Percentiles rank a stretch among this genome's conserved stretches.
Conservation (phyloP, 1,284 basidiomycete species). For the Puccinia horiana region DNA sequence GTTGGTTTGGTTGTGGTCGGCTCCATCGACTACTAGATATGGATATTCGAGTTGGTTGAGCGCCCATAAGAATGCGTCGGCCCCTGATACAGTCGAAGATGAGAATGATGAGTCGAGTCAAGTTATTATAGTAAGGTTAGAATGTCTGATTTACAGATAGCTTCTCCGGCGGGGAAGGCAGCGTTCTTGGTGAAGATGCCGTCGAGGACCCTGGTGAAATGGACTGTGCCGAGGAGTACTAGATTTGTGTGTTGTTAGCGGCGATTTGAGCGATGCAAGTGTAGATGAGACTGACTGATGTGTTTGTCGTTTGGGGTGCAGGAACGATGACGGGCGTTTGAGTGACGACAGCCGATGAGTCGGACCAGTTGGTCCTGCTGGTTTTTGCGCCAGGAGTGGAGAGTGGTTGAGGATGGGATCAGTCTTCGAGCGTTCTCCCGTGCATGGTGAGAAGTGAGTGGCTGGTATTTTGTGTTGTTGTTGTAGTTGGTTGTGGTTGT, state of each 20-base stretch:
- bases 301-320: slow-evolving; percentile 13
- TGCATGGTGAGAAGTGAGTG: not conserved
- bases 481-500: too few relatives aligned
- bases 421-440: not conserved
- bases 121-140: not conserved
- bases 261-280: not conserved
- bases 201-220: slow-evolving; percentile 30
- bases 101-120: too few relatives aligned
- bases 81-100: too few relatives aligned
- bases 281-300: not conserved
- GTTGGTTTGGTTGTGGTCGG: slow-evolving; percentile 38
- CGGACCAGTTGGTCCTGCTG: not conserved
- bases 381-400: slow-evolving; percentile 8
- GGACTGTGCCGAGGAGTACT: slow-evolving; percentile 40
- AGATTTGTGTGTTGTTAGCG: not conserved
- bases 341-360: not conserved
- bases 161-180: slow-evolving; percentile 43
- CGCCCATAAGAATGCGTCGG: slow-evolving; percentile 46
- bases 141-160: slow-evolving; percentile 28
- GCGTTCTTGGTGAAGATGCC: slow-evolving; percentile 36
- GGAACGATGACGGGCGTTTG: not conserved
- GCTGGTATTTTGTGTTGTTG: too few relatives aligned
- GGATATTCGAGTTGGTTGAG: slow-evolving; percentile 43
- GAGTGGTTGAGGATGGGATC: not conserved
- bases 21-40: slow-evolving; percentile 31